These are phyloP conservation scores for Pelargonium australe DNA, from an alignment of 441 rosid genomes.

Conservation along the genomic window DNA sequence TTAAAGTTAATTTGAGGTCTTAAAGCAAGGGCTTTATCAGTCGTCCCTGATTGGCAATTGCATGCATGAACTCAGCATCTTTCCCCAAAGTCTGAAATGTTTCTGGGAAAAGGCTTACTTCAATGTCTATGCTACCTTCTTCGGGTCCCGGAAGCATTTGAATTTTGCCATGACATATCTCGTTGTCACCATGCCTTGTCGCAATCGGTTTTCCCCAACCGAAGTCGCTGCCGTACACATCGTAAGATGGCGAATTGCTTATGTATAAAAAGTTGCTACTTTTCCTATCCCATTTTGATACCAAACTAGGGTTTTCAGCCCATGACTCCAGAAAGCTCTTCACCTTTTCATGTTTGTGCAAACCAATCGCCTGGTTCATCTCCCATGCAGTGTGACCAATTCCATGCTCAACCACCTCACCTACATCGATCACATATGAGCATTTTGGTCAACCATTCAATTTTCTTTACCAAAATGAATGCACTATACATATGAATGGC, in stretches of 20 bases:
- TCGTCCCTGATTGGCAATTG: neutral
- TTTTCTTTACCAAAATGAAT: too few species aligned
- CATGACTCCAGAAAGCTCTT: neutral
- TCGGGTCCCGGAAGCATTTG: neutral
- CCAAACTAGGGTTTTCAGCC: neutral
- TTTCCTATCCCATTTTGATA: neutral
- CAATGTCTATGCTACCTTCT: neutral
- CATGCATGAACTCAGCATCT: constrained; percentile 1
- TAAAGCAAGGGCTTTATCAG: too few species aligned
- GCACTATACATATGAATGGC: neutral
- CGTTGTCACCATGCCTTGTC: neutral
- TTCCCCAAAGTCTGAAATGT: neutral
- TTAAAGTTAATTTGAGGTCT: too few species aligned
- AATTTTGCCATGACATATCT: neutral
- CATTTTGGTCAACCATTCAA: too few species aligned
- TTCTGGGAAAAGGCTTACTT: neutral
- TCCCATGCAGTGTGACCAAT: neutral
- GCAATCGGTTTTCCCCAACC: neutral
- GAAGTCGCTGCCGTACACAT: neutral
- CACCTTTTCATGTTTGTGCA: neutral
- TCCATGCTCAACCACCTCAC: neutral
- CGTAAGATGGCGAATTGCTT: neutral
- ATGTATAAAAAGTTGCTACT: neutral
- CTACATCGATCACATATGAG: neutral
- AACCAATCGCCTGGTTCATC: neutral